Evolutionary conservation across 139 green algal genomes (phyloP), one percentile per base, ranked within the genome.

Genomic region (Chlorella sorokiniana): DNA sequence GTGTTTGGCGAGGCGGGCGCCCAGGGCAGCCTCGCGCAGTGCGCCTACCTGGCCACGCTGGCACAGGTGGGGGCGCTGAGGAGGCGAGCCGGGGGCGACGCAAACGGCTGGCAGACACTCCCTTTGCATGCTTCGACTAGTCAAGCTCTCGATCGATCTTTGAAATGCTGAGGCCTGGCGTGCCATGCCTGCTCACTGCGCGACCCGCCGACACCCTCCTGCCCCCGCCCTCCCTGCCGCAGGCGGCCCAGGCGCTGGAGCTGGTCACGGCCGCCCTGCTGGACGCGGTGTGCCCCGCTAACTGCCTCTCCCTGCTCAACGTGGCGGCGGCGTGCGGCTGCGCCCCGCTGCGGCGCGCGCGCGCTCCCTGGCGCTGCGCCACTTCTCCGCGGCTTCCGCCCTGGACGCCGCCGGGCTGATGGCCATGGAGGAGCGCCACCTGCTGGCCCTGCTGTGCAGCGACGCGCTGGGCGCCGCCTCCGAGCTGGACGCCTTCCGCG

Each of bases 401-500:
- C 35, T 45, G n/a, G 76, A 87, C 69, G 44, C 22, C 22, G 38
- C 45, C n/a, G 83, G 83, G 11, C 68, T 87, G 35, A 27, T 75
- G 44, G 23, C 5, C 23, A 62, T 85, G 68, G 33, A 45, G 41
- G 54, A 84, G 52, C 14, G 22, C 7, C 42, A 78, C 11, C 42
- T 87, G 51, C 29, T 78, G 41, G 9, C 16, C 41, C 64, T 88
- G 62, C 62, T 88, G 33, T 52, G 73, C 70, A 78, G 65, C 63
- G 84, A 86, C 72, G 37, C 20, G 25, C 16, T 45, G 1, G 1
- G 22, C 48, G 16, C 48, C 48, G 14, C 48, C 48, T 59, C 48
- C 48, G 84, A 88, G 74, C 25, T 81, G 35, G 72, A 84, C 31
- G 80, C 76, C 31, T 82, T 88, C n/a, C 48, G 10, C 14, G 84